Evolutionary conservation across 2,329 filamentous ascomycete genomes (phyloP), one percentile per base, ranked within the genome.

Genomic region (Cladosporium sp.): DNA sequence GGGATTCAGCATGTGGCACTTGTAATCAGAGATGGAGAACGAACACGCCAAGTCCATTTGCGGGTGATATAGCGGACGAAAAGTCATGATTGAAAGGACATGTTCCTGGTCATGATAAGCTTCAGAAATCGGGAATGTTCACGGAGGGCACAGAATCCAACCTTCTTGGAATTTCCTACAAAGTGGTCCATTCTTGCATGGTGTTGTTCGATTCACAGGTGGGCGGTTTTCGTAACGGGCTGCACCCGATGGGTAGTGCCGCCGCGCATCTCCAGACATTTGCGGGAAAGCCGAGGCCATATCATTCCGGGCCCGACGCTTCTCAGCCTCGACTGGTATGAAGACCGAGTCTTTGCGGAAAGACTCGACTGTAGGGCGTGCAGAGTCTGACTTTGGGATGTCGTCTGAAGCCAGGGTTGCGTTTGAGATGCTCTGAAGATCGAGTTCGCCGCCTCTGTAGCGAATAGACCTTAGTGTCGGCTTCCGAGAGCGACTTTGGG

Each of bases 1-100:
- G 34, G 17, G 34, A 59, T 56, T 57, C 34, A 40, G 38, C 38
- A 55, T 22, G 22, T 22, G 22, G 30, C 20, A 19, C 19, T 12
- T 28, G 25, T 2, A 7, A 25, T 22, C 17, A 34, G 56, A 17
- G 19, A 3, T 15, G 39, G 30, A 28, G n/a, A 25, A 64, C 67
- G 63, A 43, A 69, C 66, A 62, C 37, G 58, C 43, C 63, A 51
- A 66, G 60, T n/a, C 68, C 69, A 59, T 71, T 70, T 15, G 65
- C 54, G 39, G 64, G 54, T 43, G 67, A 58, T 37, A 56, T 38
- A 28, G 54, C 34, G 9, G 65, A 66, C 17, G 60, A 63, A 50
- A 70, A 70, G 51, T 71, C 69, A 63, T 72, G 70, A 54, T 69
- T 71, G 63, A 67, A 72, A 55, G 65, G 64, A 61, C 70, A 72